These are phyloP conservation scores for Pleochaeta shiraiana DNA, from an alignment of 2,329 filamentous ascomycete species.

Conservation along the genomic window DNA sequence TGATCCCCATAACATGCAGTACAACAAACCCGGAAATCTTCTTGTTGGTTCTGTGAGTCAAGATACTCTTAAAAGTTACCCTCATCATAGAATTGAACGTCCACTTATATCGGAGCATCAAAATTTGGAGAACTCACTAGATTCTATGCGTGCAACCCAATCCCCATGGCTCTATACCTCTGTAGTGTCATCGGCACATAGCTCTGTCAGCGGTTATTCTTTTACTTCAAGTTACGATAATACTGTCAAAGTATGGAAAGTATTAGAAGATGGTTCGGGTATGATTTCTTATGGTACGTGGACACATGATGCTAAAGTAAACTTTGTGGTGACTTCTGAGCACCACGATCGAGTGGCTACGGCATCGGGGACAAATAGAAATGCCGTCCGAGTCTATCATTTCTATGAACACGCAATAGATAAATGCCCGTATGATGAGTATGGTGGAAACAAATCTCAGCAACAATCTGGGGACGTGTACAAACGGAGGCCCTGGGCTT, in stretches of 20 bases:
- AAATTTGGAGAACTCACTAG: conserved; percentile 31
- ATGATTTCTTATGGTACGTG: conserved; percentile 30
- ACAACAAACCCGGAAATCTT: conserved; percentile 42
- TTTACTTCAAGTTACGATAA: conserved; percentile 41
- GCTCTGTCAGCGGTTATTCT: conserved; percentile 22
- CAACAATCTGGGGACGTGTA: conserved; percentile 4
- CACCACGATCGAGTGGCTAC: conserved; percentile 31
- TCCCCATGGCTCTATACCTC: conserved; percentile 42
- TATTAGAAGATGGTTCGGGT: conserved; percentile 19
- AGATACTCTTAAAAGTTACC: conserved; percentile 27
- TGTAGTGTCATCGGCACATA: conserved; percentile 38
- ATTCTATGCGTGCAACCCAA: conserved; percentile 34
- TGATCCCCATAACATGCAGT: conserved; percentile 40
- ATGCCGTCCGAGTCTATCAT: conserved; percentile 35
- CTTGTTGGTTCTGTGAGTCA: conserved; percentile 28
- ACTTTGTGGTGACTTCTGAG: conserved; percentile 34
- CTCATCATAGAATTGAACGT: conserved; percentile 34
- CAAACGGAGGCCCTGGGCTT: conserved; percentile 29
- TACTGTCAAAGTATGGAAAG: conserved; percentile 36
- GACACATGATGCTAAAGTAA: conserved; percentile 34
- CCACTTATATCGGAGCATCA: conserved; percentile 23
- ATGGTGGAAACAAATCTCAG: conserved; percentile 13
- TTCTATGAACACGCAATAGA: conserved; percentile 21
- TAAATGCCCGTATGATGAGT: conserved; percentile 13
- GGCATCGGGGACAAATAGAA: conserved; percentile 30